phyloP scores from a whole-genome alignment of 2,329 filamentous ascomycete genomes.

The Calonectria leucothoes region DNA sequence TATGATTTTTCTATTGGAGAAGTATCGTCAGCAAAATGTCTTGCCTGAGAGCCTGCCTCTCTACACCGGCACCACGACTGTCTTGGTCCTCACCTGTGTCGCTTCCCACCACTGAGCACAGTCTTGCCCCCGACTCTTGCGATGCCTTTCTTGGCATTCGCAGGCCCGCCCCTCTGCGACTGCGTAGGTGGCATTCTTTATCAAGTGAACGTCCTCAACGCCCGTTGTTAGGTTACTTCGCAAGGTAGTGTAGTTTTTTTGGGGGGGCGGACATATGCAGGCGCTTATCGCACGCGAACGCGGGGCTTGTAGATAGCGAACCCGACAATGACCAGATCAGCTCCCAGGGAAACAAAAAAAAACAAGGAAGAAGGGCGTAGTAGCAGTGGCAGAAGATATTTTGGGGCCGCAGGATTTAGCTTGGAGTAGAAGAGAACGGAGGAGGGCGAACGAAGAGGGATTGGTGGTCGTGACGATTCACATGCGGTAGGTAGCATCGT shows the following conservation, averaged over 20 bases:
- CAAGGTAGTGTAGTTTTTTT: not conserved
- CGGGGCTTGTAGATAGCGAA: not conserved
- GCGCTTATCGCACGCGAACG: slow-evolving; percentile 16
- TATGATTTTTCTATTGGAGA: slow-evolving; percentile 57
- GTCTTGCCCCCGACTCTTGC: slow-evolving; percentile 29
- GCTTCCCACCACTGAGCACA: slow-evolving; percentile 36
- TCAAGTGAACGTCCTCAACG: not conserved
- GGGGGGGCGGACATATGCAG: not conserved
- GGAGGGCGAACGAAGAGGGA: not conserved
- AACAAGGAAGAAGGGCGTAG: not conserved
- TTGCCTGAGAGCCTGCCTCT: not conserved
- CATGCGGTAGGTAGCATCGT: not conserved
- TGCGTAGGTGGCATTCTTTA: slow-evolving; percentile 40
- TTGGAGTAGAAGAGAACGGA: not conserved
- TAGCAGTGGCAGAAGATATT: too few relatives aligned
- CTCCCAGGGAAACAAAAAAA: not conserved
- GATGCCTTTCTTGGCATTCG: slow-evolving; percentile 27
- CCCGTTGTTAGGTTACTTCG: not conserved
- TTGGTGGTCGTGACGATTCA: not conserved
- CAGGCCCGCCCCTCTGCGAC: slow-evolving; percentile 45
- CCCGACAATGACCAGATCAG: not conserved
- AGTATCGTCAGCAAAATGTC: slow-evolving; percentile 7
- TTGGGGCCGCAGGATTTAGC: too few relatives aligned
- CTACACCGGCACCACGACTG: not conserved
- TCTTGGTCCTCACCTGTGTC: slow-evolving; percentile 39